Evolutionary conservation across 306 rosid species (phyloP), one percentile per base, ranked within the genome.

Genomic region (Prunus kanzakura): DNA sequence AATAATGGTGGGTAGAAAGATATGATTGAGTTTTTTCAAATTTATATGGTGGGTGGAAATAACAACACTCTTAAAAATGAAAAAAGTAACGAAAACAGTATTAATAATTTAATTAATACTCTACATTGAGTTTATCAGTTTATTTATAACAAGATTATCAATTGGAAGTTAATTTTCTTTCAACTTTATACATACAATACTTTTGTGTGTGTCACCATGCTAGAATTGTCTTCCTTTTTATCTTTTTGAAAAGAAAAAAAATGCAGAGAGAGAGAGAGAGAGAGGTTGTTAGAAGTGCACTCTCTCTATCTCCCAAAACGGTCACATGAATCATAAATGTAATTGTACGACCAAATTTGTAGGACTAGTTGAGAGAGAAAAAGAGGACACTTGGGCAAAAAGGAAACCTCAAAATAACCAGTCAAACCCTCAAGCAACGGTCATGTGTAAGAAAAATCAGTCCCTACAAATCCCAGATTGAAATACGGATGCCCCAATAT

Each of bases 351-450:
- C 6, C 67, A 30, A 63, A 43, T 67, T 67, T 22, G 54, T 45
- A 12, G 63, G 63, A 71, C 14, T 29, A 29, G 50, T 60, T 56
- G 73, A 1, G 20, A 45, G 65, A 25, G 6, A n/a, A 30, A 38
- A 46, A 47, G 27, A 71, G 16, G 61, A 64, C 65, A 22, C 45
- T 13, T 76, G 79, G 75, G 71, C 62, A 49, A 51, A 64, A 76
- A 70, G 12, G n/a, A 23, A 78, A 78, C 89, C 88, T 84, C 79
- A 76, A 64, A 82, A 63, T 71, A 70, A 64, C 15, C 10, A 54
- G 84, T 80, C 75, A 71, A 58, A 75, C 9, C 85, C 79, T 60
- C 64, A 51, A 67, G 72, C 70, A 71, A 75, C 75, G 81, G 76
- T 78, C 70, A 25, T 76, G 69, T 75, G 72, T 82, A 63, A 71